Evolutionary conservation across 2,329 filamentous ascomycete genomes (phyloP).

Genomic region (Xylariaceae sp.): DNA sequence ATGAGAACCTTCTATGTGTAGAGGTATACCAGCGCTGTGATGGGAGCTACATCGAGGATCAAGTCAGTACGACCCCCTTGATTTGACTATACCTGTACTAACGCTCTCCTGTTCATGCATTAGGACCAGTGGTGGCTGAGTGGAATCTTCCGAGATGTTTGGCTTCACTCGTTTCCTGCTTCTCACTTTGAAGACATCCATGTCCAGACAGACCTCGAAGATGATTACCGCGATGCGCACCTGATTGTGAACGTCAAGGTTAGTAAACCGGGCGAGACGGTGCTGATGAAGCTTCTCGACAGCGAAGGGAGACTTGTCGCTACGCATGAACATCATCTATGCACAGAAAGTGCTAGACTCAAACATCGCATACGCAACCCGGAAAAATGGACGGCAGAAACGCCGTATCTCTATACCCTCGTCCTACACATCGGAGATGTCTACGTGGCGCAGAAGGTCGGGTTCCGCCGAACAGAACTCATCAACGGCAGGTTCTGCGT

Average conservation of each 20-base stretch:
- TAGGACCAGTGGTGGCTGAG: constrained; percentile 64
- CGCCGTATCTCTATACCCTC: constrained; percentile 55
- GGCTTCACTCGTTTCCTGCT: constrained; percentile 56
- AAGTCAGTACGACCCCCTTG: constrained; percentile 28
- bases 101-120: background rate
- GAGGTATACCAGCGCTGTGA: constrained; percentile 69
- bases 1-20: constrained; percentile 55
- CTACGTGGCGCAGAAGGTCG: constrained; percentile 50
- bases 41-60: constrained; percentile 67
- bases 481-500: constrained; percentile 57
- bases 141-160: constrained; percentile 65
- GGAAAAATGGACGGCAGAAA: constrained; percentile 64
- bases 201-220: constrained; percentile 51
- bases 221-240: constrained; percentile 48
- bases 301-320: constrained; percentile 29
- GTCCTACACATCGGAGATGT: constrained; percentile 35
- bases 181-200: constrained; percentile 51
- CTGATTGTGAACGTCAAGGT: constrained; percentile 45
- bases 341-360: constrained; percentile 39
- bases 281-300: constrained; percentile 36
- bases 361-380: constrained; percentile 42
- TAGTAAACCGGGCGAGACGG: constrained; percentile 29
- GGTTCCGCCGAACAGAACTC: constrained; percentile 59
- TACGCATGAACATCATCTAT: constrained; percentile 23
- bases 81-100: constrained; percentile 1